These are phyloP conservation scores for Periconia digitata DNA, from an alignment of 2,329 filamentous ascomycete genomes.

Conservation along the genomic window DNA sequence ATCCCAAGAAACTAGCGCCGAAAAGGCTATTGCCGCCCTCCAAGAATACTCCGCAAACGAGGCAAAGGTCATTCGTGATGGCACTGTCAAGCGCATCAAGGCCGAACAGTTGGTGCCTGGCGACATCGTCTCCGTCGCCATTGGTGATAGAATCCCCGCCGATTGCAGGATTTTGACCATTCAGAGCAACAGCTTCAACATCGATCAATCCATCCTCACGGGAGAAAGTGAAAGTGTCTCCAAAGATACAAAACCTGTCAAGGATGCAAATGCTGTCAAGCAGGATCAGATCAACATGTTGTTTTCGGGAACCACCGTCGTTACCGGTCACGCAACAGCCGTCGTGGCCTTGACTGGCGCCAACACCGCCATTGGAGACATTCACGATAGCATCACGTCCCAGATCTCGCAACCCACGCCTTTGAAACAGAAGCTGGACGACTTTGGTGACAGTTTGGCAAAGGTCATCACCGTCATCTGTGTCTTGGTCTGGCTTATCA, in stretches of 20 bases:
- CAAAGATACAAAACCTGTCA: constrained; percentile 72
- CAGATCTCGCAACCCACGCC: constrained; percentile 98
- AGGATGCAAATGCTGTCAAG: constrained; percentile 84
- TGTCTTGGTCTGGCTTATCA: constrained; percentile 96
- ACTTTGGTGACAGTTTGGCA: constrained; percentile 92
- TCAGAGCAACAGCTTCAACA: constrained; percentile 94
- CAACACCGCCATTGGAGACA: constrained; percentile 94
- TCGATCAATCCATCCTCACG: constrained; percentile 96
- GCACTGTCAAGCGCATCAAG: constrained; percentile 78
- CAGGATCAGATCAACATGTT: constrained; percentile 98
- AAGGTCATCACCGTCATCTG: constrained; percentile 99
- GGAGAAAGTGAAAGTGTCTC: constrained; percentile 96
- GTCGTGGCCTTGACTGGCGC: constrained; percentile 87
- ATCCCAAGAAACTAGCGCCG: constrained; percentile 96
- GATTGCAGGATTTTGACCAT: constrained; percentile 89
- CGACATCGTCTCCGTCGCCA: constrained; percentile 82
- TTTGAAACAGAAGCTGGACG: constrained; percentile 97
- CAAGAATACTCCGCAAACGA: constrained; percentile 99
- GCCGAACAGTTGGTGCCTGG: constrained; percentile 97
- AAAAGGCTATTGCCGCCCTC: constrained; percentile 95
- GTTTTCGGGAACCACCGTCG: constrained; percentile 97
- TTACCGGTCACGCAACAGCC: constrained; percentile 88
- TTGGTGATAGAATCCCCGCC: constrained; percentile 91
- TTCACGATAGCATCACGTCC: constrained; percentile 96
- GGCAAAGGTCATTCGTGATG: constrained; percentile 88